Evolutionary conservation across 1,284 basidiomycete species (phyloP).

Genomic region (Ceratobasidium sp.): DNA sequence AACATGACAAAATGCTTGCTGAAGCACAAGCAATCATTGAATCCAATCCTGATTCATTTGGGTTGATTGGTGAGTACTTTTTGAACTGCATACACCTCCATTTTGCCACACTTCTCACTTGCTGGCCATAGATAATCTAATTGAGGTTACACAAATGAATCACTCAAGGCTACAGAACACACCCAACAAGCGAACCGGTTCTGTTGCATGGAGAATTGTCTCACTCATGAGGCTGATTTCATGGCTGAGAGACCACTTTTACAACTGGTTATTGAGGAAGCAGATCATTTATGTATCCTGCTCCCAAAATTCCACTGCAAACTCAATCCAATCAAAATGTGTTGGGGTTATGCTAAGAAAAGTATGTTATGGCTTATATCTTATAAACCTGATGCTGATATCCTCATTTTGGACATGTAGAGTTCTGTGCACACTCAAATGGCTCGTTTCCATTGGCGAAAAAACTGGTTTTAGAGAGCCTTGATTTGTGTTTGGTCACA

Average conservation of each 20-base stretch:
- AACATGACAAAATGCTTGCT: background rate
- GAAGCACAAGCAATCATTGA: background rate
- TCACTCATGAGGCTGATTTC: slow-evolving; percentile 51
- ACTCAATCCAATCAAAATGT: slow-evolving; percentile 36
- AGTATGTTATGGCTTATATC: background rate
- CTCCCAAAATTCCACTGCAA: slow-evolving; percentile 46
- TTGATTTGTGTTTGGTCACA: background rate
- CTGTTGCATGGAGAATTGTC: slow-evolving; percentile 50
- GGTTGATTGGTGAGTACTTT: background rate
- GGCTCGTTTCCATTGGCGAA: background rate
- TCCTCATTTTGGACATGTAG: background rate
- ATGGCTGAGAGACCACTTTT: slow-evolving; percentile 48
- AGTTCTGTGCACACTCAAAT: background rate
- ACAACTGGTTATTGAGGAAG: slow-evolving; percentile 42
- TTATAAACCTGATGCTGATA: background rate
- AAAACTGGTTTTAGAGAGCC: background rate
- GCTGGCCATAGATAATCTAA: background rate
- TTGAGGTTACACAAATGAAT: background rate
- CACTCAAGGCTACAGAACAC: background rate
- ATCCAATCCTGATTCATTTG: background rate
- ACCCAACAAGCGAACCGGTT: slow-evolving; percentile 1
- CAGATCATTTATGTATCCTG: slow-evolving; percentile 47
- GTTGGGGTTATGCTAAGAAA: slow-evolving; percentile 15
- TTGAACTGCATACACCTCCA: background rate
- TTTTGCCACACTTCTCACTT: background rate